These are phyloP conservation scores for Obelidium mucronatum DNA, from an alignment of 192 early-diverging fungal species.

Conservation along the genomic window DNA sequence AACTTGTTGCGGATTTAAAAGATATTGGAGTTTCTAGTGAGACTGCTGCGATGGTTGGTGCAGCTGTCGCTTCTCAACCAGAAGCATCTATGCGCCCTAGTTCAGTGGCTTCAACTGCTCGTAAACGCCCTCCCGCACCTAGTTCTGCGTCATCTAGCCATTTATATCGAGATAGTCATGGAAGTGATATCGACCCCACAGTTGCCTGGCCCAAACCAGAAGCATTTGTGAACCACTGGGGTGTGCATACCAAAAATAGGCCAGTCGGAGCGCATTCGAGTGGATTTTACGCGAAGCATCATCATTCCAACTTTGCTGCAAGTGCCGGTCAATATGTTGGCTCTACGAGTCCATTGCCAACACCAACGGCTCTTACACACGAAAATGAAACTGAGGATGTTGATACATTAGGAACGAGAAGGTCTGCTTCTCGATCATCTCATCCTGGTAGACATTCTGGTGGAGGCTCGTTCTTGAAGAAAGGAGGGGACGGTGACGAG, in stretches of 20 bases:
- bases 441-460: background rate
- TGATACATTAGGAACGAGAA: background rate
- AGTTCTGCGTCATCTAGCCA: background rate
- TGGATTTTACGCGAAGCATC: slow-evolving; percentile 53
- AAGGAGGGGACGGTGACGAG: background rate
- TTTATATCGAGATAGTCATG: background rate
- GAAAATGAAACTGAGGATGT: slow-evolving; percentile 29
- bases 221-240: slow-evolving; percentile 8
- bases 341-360: background rate
- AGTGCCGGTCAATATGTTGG: slow-evolving; percentile 17
- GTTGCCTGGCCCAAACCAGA: slow-evolving; percentile 26
- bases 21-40: slow-evolving; percentile 22
- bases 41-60: slow-evolving; percentile 9
- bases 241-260: slow-evolving; percentile 1
- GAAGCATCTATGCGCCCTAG: background rate
- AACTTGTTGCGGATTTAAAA: slow-evolving; percentile 9
- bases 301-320: slow-evolving; percentile 16
- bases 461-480: background rate
- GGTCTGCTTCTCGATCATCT: slow-evolving; percentile 6
- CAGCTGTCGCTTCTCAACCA: slow-evolving; percentile 5
- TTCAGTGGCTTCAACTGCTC: background rate
- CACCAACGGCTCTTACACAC: background rate
- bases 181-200: slow-evolving; percentile 8
- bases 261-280: slow-evolving; percentile 53
- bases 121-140: background rate